Evolutionary conservation across 73 alveolate genomes (phyloP).

Genomic region (Uronychia setigera): DNA sequence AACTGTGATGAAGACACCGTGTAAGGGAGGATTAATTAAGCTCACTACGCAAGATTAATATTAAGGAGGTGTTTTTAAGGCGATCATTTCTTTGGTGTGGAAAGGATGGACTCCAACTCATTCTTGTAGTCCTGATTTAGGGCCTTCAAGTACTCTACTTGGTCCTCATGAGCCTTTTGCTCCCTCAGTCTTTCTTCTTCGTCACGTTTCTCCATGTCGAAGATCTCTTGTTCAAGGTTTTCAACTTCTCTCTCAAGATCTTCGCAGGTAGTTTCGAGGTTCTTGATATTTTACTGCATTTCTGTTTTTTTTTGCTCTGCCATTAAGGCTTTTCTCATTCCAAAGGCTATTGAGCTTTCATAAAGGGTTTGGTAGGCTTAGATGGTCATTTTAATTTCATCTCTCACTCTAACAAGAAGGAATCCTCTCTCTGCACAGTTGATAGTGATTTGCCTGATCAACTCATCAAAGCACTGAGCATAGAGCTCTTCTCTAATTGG

Average conservation of each 20-base stretch:
- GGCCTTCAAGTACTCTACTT: conserved; percentile 7
- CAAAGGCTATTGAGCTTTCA: conserved; percentile 96
- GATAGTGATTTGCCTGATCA: conserved; percentile 93
- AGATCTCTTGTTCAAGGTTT: conserved; percentile 72
- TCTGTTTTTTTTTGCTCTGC: conserved; percentile 84
- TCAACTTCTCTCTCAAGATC: conserved; percentile 84
- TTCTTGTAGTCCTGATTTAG: conserved; percentile 82
- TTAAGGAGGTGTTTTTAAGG: too few relatives aligned
- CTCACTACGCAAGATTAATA: too few relatives aligned
- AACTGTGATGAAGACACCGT: too few relatives aligned
- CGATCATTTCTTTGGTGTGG: conserved; percentile 72
- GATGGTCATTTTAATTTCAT: conserved; percentile 96
- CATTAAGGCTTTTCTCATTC: conserved; percentile 95
- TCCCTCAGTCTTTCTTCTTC: conserved; percentile 64
- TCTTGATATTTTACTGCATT: conserved; percentile 77
- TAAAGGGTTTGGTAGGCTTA: conserved; percentile 95
- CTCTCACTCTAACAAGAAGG: conserved; percentile 93
- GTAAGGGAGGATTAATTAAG: too few relatives aligned
- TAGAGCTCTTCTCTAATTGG: conserved; percentile 97
- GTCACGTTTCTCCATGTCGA: conserved; percentile 80
- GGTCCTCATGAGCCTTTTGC: conserved; percentile 10
- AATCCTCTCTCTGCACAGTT: conserved; percentile 98
- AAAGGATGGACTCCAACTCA: conserved; percentile 63
- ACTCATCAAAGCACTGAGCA: conserved; percentile 97
- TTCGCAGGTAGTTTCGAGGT: conserved; percentile 60